Evolutionary conservation across 495 filamentous ascomycete genomes (phyloP), one percentile per base, ranked within the genome.

Genomic region (Glonium stellatum): DNA sequence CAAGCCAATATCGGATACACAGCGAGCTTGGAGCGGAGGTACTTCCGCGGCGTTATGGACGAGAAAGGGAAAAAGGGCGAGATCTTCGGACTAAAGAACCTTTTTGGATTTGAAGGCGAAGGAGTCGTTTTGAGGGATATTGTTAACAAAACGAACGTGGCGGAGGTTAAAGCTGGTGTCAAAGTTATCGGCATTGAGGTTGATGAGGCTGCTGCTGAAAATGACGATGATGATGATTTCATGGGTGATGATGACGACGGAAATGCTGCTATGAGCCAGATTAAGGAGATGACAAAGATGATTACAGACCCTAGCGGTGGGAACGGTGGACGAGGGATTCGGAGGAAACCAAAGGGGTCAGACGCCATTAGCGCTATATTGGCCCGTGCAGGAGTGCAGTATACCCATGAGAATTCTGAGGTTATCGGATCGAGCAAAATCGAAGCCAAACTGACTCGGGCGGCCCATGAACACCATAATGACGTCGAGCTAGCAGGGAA

Each of bases 1-100:
- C 93, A 97, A 70, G 93, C 93, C 1, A 97, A 96, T 66, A 98
- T 98, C 53, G 93, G 89, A 0, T 98, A 98, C 71, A 96, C 86
- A 35, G 93, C 93, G 8, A 91, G 86, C 44, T 87, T 83, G 31
- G 93, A 98, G 71, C 86, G 93, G 1, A 82, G 93, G 9, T 98
- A 98, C 73, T 98, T 98, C 77, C 90, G 88, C 66, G 93, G 93
- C 41, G 89, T 98, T 0, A 90, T 95, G 71, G 87, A 92, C 46
- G 83, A 89, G 63, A 82, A 82, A 53, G 83, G 82, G 35, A 79
- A 84, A 68, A 95, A 92, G 60, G 95, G 93, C 57, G 93, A 98
- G 75, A 90, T 98, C 39, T 98, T 98, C 63, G 93, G 93, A 0
- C 78, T 97, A 11, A 72, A 76, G 8, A 97, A 97, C 65, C 78